These are phyloP conservation scores for Phoma sp. DNA, from an alignment of 2,329 filamentous ascomycete genomes.

Conservation along the genomic window DNA sequence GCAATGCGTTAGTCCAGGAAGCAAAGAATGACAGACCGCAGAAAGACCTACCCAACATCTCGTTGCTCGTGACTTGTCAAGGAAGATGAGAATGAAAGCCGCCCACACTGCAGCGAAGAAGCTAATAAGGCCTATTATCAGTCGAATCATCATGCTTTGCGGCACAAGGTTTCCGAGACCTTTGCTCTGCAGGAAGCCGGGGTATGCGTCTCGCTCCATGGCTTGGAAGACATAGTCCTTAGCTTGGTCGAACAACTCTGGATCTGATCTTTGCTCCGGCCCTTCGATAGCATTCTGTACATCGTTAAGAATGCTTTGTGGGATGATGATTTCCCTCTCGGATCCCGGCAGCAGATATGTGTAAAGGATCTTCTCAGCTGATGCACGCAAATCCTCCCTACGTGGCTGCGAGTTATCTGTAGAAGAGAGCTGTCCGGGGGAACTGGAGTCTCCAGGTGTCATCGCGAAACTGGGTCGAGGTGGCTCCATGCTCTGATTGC, in stretches of 20 bases:
- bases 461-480: slow-evolving; percentile 66
- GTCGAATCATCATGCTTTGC: slow-evolving; percentile 81
- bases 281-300: slow-evolving; percentile 90
- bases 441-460: slow-evolving; percentile 65
- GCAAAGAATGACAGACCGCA: background rate
- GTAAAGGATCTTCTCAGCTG: slow-evolving; percentile 98
- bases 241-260: slow-evolving; percentile 94
- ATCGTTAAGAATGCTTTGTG: slow-evolving; percentile 82
- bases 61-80: slow-evolving; percentile 74
- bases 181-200: slow-evolving; percentile 92
- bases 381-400: slow-evolving; percentile 84
- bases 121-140: slow-evolving; percentile 82
- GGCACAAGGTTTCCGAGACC: slow-evolving; percentile 95
- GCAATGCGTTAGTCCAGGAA: slow-evolving; percentile 27
- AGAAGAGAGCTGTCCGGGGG: slow-evolving; percentile 52
- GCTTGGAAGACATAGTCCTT: slow-evolving; percentile 99
- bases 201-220: slow-evolving; percentile 99
- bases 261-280: slow-evolving; percentile 82
- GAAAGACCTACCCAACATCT: slow-evolving; percentile 78
- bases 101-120: slow-evolving; percentile 96
- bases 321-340: slow-evolving; percentile 93
- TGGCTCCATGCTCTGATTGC: slow-evolving; percentile 61
- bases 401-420: slow-evolving; percentile 39
- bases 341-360: slow-evolving; percentile 94
- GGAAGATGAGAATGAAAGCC: slow-evolving; percentile 90